Base-by-base conservation (phyloP, 805 yeast genomes). In the Yamadazyma sp. region DNA sequence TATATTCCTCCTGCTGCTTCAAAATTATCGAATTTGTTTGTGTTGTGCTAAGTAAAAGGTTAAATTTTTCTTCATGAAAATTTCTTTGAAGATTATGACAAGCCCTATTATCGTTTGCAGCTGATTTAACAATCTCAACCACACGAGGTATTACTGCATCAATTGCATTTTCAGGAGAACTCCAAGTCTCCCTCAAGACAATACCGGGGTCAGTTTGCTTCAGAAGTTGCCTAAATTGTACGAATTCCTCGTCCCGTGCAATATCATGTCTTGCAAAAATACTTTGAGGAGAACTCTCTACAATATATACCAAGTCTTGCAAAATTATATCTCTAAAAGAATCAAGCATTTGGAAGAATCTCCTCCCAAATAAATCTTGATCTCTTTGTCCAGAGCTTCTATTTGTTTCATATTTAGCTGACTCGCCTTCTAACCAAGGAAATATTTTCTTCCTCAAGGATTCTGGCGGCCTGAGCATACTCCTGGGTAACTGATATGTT, bases 381-480 rank as follows among this genome's bases (percentile, higher is more conserved):
- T 27, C 30, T 14, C 12, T 15, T 9, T 7, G 20, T n/a, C n/a
- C n/a, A n/a, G n/a, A n/a, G n/a, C n/a, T n/a, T 14, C 6, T 14
- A 8, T 8, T 12, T 13, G 4, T 18, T 4, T 24, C 12, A 9
- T 6, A 14, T 22, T 21, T 20, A 5, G 19, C 11, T 7, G 5
- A 4, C 17, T 23, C 22, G 7, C 18, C 39, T 19, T 39, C 42
- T 10, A 39, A 24, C 42, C 42, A 39, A 4, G 42, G 42, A 15
- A 39, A 39, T 14, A 39, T 39, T 30, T 23, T 34, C 18, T 19
- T 30, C 16, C 27, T 11, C 10, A 39, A 30, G 7, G 23, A 10
- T 2, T 26, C 27, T 3, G 39, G 33, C 13, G 39, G 36, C 9
- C 4, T 15, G 3, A 23, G 8, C 4, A 8, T 6, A 4, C 17